These are phyloP conservation scores for Citrus reticulata DNA, from an alignment of 345 rosid genomes.

Conservation along the genomic window DNA sequence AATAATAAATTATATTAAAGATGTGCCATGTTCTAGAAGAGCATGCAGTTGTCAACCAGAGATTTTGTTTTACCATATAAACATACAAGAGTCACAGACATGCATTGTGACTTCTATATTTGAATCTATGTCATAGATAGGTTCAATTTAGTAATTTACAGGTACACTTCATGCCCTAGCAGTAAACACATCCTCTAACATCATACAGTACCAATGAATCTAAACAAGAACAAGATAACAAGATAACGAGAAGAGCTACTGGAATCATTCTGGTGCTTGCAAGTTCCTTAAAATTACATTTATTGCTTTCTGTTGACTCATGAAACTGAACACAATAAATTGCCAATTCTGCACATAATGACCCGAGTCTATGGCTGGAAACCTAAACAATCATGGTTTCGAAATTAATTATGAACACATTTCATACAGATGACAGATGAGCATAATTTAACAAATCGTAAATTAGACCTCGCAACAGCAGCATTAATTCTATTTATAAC, in stretches of 20 bases:
- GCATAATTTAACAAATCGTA: too few species aligned
- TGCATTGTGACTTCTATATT: background rate
- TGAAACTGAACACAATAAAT: too few species aligned
- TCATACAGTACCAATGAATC: background rate
- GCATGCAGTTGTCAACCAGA: background rate
- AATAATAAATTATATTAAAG: background rate
- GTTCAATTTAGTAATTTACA: background rate
- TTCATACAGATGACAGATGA: background rate
- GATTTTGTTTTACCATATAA: background rate
- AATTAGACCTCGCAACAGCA: too few species aligned
- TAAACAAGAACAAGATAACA: too few species aligned
- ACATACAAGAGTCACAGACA: background rate
- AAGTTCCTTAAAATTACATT: too few species aligned
- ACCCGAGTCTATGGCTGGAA: background rate
- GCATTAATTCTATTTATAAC: too few species aligned
- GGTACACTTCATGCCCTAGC: background rate
- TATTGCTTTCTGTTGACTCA: too few species aligned
- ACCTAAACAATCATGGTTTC: background rate
- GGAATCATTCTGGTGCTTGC: too few species aligned
- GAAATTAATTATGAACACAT: background rate
- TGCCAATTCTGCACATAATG: too few species aligned
- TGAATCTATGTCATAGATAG: background rate
- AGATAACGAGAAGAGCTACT: too few species aligned
- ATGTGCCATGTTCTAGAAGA: background rate
- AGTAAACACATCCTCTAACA: background rate